Conservation (phyloP, 2,329 filamentous ascomycete species). For the Triangularia verruculosa region DNA sequence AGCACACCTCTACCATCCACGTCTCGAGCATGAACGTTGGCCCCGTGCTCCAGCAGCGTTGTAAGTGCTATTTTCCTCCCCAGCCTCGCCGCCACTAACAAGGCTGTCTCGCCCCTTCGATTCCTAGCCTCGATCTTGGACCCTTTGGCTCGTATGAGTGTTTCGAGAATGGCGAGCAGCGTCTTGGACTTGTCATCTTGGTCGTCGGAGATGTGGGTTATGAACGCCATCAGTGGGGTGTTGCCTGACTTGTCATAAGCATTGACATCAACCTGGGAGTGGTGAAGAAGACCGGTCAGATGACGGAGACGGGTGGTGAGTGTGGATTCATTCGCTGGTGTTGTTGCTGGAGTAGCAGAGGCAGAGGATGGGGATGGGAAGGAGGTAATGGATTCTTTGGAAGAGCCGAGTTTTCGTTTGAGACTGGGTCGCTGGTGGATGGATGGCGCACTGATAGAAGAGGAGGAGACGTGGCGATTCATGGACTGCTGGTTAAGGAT, state of each 20-base stretch:
- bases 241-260: slow-evolving; percentile 51
- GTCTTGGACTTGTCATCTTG: slow-evolving; percentile 47
- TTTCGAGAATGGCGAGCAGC: slow-evolving; percentile 43
- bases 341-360: background rate
- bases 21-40: slow-evolving; percentile 48
- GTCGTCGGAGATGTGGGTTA: slow-evolving; percentile 47
- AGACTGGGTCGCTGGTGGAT: slow-evolving; percentile 27
- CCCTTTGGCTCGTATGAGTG: slow-evolving; percentile 39
- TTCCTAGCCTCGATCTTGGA: slow-evolving; percentile 51
- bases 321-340: slow-evolving; percentile 9
- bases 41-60: slow-evolving; percentile 45
- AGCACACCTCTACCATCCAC: slow-evolving; percentile 44
- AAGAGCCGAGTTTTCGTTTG: slow-evolving; percentile 37
- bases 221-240: slow-evolving; percentile 56
- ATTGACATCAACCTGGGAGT: slow-evolving; percentile 45
- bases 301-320: slow-evolving; percentile 30
- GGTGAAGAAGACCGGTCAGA: slow-evolving; percentile 29
- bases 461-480: slow-evolving; percentile 34
- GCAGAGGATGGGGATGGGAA: background rate
- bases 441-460: slow-evolving; percentile 24
- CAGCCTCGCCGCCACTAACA: slow-evolving; percentile 52
- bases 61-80: slow-evolving; percentile 52
- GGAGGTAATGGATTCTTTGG: slow-evolving; percentile 24
- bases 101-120: slow-evolving; percentile 51
- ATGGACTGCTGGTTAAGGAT: slow-evolving; percentile 42